Conservation (phyloP, 345 rosid species). For the Lumnitzera littorea region DNA sequence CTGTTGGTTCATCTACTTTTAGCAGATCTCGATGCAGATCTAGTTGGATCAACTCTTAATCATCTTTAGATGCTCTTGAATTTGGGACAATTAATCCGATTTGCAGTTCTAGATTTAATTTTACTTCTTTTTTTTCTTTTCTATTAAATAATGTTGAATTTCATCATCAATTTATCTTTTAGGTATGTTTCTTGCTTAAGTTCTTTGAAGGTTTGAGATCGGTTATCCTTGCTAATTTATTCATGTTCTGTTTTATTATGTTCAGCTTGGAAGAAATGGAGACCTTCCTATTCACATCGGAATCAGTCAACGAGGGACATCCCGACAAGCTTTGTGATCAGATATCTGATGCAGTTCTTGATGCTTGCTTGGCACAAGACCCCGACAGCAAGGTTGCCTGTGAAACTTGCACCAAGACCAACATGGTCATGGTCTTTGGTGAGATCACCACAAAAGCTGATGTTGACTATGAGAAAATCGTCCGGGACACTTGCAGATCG, state of each 20-base stretch:
- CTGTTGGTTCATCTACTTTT: too few species aligned
- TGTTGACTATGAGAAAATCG: conserved; percentile 61
- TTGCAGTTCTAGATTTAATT: too few species aligned
- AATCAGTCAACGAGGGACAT: conserved; percentile 73
- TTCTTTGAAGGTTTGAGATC: too few species aligned
- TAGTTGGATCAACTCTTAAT: too few species aligned
- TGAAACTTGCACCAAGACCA: conserved; percentile 70
- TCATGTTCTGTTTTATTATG: neutral
- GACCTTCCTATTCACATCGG: conserved; percentile 65
- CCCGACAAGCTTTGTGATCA: conserved; percentile 80
- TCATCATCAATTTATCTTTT: too few species aligned
- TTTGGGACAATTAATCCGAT: too few species aligned
- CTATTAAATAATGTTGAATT: too few species aligned
- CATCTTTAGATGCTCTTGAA: too few species aligned
- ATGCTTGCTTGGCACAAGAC: conserved; percentile 60
- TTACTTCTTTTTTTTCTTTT: too few species aligned
- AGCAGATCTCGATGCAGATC: too few species aligned
- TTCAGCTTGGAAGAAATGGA: conserved; percentile 31
- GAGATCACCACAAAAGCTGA: conserved; percentile 68
- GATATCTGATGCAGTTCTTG: conserved; percentile 64
- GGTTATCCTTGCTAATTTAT: neutral
- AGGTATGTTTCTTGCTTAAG: too few species aligned
- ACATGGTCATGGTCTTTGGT: conserved; percentile 78
- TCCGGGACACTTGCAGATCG: conserved; percentile 57
- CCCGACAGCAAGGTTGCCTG: conserved; percentile 75